Percentiles rank a stretch among this genome's conserved stretches.
Conservation (phyloP, 345 rosid genomes). For the Laguncularia racemosa region DNA sequence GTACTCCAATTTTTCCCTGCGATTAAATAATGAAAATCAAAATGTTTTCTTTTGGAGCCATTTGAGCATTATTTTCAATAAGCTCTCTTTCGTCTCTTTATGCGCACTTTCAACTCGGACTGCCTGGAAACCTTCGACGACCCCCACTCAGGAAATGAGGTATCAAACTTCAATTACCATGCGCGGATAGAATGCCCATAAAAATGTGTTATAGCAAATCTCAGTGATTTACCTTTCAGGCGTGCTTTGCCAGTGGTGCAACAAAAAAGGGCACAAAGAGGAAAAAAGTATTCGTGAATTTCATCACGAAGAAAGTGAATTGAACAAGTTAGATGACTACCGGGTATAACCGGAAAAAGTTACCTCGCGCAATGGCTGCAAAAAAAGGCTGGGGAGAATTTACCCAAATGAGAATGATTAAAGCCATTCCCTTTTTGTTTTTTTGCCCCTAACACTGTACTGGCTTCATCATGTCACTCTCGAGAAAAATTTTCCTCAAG, state of each 20-base stretch:
- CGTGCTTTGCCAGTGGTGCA: constrained; percentile 41
- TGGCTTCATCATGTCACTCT: constrained; percentile 59
- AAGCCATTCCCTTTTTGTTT: constrained; percentile 63
- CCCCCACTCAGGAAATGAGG: constrained; percentile 55
- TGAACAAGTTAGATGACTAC: constrained; percentile 49
- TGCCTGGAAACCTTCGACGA: constrained; percentile 83
- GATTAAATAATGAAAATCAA: neutral
- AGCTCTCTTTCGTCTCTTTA: neutral
- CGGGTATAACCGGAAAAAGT: constrained; percentile 49
- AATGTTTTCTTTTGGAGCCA: neutral
- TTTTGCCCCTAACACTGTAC: constrained; percentile 59
- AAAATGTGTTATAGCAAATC: no score
- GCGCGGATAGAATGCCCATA: neutral
- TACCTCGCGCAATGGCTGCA: constrained; percentile 90
- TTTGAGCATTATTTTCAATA: neutral
- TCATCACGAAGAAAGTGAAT: constrained; percentile 31
- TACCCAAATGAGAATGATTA: constrained; percentile 63
- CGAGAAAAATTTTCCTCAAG: constrained; percentile 44
- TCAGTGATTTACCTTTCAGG: constrained; percentile 15
- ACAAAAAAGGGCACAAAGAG: constrained; percentile 14
- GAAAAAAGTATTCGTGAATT: constrained; percentile 31
- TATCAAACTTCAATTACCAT: constrained; percentile 1
- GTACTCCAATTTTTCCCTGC: neutral
- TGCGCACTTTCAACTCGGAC: constrained; percentile 63
- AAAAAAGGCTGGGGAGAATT: constrained; percentile 77